Conservation (phyloP, 805 yeast species). For the Metschnikowia henanensis region DNA sequence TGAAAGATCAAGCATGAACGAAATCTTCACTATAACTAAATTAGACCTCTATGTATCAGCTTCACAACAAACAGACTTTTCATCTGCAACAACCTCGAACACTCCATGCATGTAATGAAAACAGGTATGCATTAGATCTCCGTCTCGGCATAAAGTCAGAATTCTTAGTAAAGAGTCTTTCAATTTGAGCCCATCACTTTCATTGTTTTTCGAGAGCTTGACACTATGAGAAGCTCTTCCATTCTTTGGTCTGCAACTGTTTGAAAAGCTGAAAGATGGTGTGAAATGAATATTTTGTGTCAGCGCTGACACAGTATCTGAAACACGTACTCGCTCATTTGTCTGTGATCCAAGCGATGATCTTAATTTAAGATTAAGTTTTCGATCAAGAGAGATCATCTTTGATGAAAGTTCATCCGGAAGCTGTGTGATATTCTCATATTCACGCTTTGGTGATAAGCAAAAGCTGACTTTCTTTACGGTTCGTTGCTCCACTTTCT, state of each 20-base stretch:
- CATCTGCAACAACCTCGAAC: neutral
- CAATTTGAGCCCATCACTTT: too few relatives aligned
- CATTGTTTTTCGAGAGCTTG: too few relatives aligned
- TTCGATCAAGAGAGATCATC: neutral
- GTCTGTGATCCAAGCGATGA: neutral
- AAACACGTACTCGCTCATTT: neutral
- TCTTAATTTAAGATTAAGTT: neutral
- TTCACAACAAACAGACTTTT: neutral
- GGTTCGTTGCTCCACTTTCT: neutral
- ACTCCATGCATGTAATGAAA: conserved; percentile 2
- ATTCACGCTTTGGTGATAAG: neutral
- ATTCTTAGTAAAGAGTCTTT: neutral
- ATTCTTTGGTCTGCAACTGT: too few relatives aligned
- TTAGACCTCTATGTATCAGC: neutral
- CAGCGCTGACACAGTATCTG: too few relatives aligned
- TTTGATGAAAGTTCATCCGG: neutral
- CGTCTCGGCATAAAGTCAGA: conserved; percentile 1
- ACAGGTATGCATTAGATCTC: conserved; percentile 1
- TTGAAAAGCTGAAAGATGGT: too few relatives aligned
- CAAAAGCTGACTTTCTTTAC: conserved; percentile 1
- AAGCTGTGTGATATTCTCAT: neutral
- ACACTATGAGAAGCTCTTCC: too few relatives aligned
- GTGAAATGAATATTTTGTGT: too few relatives aligned
- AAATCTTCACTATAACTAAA: neutral
- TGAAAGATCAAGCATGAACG: neutral